Base-by-base conservation (phyloP, 257 asterid genomes). In the Capsicum chinense region DNA sequence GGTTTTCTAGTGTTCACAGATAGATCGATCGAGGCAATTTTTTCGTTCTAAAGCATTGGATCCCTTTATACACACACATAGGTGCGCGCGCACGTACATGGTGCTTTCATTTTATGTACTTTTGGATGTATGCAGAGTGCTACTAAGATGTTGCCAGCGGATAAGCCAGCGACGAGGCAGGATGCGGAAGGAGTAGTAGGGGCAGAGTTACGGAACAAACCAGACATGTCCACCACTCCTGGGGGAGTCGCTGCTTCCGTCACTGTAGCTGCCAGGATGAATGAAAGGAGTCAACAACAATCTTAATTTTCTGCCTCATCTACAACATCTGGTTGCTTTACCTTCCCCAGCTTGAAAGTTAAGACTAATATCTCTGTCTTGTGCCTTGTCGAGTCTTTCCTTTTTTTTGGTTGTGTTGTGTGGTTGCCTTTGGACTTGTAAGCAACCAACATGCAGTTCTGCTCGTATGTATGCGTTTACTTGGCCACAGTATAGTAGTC, bases 161-260 rank as follows among this genome's bases (percentile, higher is more conserved):
- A 93, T 74, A 94, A 88, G 91, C 88, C 47, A 56, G 97, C 89
- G 37, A 93, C 94, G 0, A 82, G 92, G 84, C 93, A 93, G 58
- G 98, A 94, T 21, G 98, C 97, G 0, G 95, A 92, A 78, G 94
- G 91, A 59, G 88, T 92, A 6, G 83, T 83, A 26, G 74, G 81
- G 0, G 97, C 97, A 3, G 96, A 93, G 94, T 82, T 89, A 21
- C 83, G 91, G 39, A 90, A 90, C 58, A 89, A 89, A 85, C 90
- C 87, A 9, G 56, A 82, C 12, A 4, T 90, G 86, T 50, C 56
- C 58, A 83, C 85, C 14, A 80, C 84, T 63, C 88, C 93, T 0
- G 98, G 94, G 0, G 98, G 97, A 0, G 92, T 94, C 33, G 95
- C 95, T n/a, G 95, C 89, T 5, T 83, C 94, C 6, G 86, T 92